A percentile compares a stretch with the other conserved stretches of the same genome.
Evolutionary conservation across 164 flowering plant genomes (phyloP).

Genomic region (Liriodendron chinense): DNA sequence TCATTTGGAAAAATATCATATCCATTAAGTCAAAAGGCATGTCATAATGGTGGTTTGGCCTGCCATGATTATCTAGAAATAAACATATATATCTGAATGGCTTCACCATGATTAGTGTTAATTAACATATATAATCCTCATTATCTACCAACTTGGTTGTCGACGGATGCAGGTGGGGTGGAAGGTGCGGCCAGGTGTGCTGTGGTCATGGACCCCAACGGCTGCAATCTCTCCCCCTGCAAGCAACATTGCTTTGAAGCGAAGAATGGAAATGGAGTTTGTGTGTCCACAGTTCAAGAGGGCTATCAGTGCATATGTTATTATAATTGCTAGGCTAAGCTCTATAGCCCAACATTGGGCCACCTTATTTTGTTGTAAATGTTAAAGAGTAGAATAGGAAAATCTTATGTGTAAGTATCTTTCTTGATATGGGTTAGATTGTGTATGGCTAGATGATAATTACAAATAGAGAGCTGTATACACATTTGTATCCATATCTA

Average conservation of each 20-base stretch:
- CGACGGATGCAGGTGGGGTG: not conserved
- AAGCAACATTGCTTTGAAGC: conserved; percentile 11
- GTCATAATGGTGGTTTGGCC: not conserved
- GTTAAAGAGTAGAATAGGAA: not conserved
- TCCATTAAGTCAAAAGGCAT: too few relatives aligned
- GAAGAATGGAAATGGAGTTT: conserved; percentile 18
- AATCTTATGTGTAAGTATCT: not conserved
- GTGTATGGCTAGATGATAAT: too few relatives aligned
- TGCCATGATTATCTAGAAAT: not conserved
- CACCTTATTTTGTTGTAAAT: not conserved
- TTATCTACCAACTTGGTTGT: not conserved
- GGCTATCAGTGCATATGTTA: conserved; percentile 3
- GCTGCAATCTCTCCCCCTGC: conserved; percentile 12
- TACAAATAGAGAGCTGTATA: too few relatives aligned
- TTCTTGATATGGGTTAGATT: too few relatives aligned
- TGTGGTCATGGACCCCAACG: conserved; percentile 6
- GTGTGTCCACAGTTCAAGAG: conserved; percentile 1
- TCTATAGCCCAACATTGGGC: not conserved
- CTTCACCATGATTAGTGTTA: not conserved
- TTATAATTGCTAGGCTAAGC: conserved; percentile 4
- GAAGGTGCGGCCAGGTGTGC: conserved; percentile 1
- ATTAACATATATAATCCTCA: not conserved
- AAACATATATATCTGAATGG: not conserved
- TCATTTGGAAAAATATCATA: too few relatives aligned
- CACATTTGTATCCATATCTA: too few relatives aligned